Percentiles rank a stretch among this genome's conserved stretches.
Evolutionary conservation across 148 eudicot genomes (phyloP).

Genomic region (Chenopodium suecicum): DNA sequence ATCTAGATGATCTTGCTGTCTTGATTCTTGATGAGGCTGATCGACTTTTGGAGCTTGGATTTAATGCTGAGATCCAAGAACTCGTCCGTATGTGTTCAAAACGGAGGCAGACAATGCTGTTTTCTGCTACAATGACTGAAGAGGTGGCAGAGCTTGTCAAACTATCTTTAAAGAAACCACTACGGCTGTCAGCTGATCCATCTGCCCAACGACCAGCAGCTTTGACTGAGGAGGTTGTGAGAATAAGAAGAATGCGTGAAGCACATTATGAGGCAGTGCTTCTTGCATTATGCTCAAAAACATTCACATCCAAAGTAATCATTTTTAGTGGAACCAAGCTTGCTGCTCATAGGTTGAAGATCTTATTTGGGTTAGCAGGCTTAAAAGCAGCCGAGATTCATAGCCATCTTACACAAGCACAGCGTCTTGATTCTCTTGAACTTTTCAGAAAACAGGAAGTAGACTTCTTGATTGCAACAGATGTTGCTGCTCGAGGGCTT

Average conservation of each 20-base stretch:
- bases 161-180: conserved; percentile 66
- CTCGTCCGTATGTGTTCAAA: conserved; percentile 86
- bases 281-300: conserved; percentile 84
- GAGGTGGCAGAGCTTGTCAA: conserved; percentile 75
- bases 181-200: conserved; percentile 93
- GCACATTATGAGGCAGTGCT: conserved; percentile 93
- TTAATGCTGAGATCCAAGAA: conserved; percentile 85
- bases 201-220: conserved; percentile 68
- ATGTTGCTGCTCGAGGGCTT: conserved; percentile 93
- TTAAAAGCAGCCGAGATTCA: conserved; percentile 91
- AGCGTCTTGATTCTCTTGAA: conserved; percentile 87
- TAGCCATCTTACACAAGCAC: conserved; percentile 84
- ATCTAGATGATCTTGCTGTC: conserved; percentile 92
- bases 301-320: conserved; percentile 80
- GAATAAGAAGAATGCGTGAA: conserved; percentile 87
- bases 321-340: conserved; percentile 90
- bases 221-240: conserved; percentile 87
- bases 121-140: conserved; percentile 96
- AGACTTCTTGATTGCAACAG: conserved; percentile 90
- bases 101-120: conserved; percentile 94
- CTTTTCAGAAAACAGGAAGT: conserved; percentile 78
- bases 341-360: conserved; percentile 92
- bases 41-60: conserved; percentile 93
- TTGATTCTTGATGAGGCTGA: conserved; percentile 97
- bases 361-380: conserved; percentile 87